These are phyloP conservation scores for Fonsecaea erecta DNA, from an alignment of 2,329 filamentous ascomycete species.

Conservation along the genomic window DNA sequence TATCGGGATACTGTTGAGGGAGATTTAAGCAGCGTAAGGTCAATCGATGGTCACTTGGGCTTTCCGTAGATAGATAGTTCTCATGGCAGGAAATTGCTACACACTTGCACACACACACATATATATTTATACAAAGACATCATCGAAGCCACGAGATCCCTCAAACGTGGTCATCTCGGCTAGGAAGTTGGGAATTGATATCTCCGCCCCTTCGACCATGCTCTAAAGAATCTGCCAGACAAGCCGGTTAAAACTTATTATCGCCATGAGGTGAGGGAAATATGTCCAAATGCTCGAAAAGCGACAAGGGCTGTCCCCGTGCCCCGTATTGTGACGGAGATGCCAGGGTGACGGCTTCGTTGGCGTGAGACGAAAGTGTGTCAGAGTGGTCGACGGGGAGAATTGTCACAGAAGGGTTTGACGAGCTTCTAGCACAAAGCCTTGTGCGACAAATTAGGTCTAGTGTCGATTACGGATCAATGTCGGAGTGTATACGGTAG, in stretches of 20 bases:
- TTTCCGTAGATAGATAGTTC: not conserved
- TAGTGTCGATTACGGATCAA: not conserved
- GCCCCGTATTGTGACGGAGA: not conserved
- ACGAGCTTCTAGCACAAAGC: not conserved
- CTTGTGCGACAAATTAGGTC: not conserved
- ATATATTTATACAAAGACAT: not conserved
- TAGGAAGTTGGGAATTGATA: not conserved
- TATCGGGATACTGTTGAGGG: not conserved
- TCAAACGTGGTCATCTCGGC: not conserved
- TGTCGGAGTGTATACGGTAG: not conserved
- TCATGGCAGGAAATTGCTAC: not conserved
- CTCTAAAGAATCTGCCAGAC: conserved; percentile 6
- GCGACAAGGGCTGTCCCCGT: not conserved
- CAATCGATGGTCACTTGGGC: not conserved
- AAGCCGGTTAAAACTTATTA: not conserved
- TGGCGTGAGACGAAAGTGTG: conserved; percentile 10
- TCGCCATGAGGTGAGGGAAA: not conserved
- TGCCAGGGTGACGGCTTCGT: not conserved
- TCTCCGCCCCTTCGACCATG: not conserved
- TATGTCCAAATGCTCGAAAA: not conserved
- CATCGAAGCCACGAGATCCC: not conserved
- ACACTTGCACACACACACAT: not conserved
- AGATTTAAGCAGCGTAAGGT: not conserved
- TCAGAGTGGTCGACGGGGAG: conserved; percentile 8
- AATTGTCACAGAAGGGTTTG: conserved; percentile 19